These are phyloP conservation scores for Nicotiana otophora DNA, from an alignment of 257 asterid genomes.

Conservation along the genomic window DNA sequence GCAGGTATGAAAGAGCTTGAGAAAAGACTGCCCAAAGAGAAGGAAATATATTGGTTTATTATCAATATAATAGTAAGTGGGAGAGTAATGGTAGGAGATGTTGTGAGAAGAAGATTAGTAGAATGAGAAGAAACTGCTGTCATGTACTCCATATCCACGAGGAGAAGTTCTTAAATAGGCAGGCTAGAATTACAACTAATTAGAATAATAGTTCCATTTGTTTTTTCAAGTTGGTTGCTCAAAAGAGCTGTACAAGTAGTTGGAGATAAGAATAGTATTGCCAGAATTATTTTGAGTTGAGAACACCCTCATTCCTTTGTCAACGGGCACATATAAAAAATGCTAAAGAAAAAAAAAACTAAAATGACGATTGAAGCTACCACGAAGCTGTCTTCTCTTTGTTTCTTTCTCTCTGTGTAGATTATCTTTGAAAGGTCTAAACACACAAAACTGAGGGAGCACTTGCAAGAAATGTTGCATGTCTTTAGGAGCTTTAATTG, in stretches of 20 bases:
- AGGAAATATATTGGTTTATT: neutral
- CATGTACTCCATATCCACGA: constrained; percentile 41
- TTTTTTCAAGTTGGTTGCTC: constrained; percentile 53
- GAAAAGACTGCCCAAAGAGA: neutral
- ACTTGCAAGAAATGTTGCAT: constrained; percentile 19
- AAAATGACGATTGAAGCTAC: constrained; percentile 55
- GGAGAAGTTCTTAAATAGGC: constrained; percentile 59
- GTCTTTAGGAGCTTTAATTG: constrained; percentile 17
- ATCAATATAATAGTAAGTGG: constrained; percentile 8
- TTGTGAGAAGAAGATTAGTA: constrained; percentile 28
- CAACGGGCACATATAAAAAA: constrained; percentile 45
- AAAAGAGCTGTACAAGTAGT: constrained; percentile 46
- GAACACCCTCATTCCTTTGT: constrained; percentile 36
- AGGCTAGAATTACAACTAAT: constrained; percentile 44
- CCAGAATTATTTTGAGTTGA: constrained; percentile 35
- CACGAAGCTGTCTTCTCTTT: constrained; percentile 49
- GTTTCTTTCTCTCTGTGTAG: constrained; percentile 6
- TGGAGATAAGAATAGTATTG: constrained; percentile 35
- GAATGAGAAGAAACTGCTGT: constrained; percentile 44
- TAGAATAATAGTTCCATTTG: constrained; percentile 22
- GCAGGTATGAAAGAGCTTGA: neutral
- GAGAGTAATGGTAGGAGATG: constrained; percentile 11
- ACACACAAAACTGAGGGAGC: constrained; percentile 18
- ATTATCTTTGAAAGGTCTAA: constrained; percentile 19
- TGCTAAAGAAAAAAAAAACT: constrained; percentile 33